Base-by-base conservation (phyloP, 2,329 filamentous ascomycete genomes). In the Fusarium coffeatum region DNA sequence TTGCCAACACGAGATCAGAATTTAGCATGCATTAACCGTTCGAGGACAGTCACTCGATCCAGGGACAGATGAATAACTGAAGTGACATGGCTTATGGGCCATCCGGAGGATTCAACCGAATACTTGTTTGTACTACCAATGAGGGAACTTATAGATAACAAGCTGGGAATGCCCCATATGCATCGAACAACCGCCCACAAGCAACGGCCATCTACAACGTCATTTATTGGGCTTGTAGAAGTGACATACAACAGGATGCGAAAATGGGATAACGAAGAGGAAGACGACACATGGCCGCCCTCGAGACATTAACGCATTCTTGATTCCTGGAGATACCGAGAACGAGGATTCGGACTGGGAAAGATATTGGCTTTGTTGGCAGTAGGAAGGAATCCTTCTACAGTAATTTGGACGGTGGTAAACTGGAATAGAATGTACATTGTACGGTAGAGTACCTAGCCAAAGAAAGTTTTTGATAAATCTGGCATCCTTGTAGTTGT, bases 1-100 rank as follows among this genome's bases (percentile, higher is more conserved):
- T 58, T 71, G 68, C 23, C 64, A 0, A 64, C 50, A 1, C 5
- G 22, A 9, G 4, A 53, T 3, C 60, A 64, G 4, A 46, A 64
- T 7, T 1, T 6, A 2, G 12, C 28, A 30, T 30, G 3, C 6
- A 30, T 30, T 12, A 30, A 30, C 12, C 28, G 7, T 30, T 30
- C 28, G 15, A 30, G 28, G 28, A 30, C 12, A 3, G 12, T 15
- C 13, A 13, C 28, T 15, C 28, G 12, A 30, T 30, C 6, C 28
- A 30, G 28, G 6, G 28, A 30, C 6, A 30, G 6, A 30, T 13
- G 1, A 12, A 8, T 15, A 30, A 15, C 28, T 30, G 28, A 2
- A 30, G 6, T 13, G 28, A 2, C 27, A 25, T n/a, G 18, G 22
- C 1, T 12, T 13, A 28, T 47, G 45, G 25, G 20, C 5, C 12